Evolutionary conservation across 2,329 filamentous ascomycete genomes (phyloP), one percentile per base, ranked within the genome.

Genomic region (Laburnicola sp.): DNA sequence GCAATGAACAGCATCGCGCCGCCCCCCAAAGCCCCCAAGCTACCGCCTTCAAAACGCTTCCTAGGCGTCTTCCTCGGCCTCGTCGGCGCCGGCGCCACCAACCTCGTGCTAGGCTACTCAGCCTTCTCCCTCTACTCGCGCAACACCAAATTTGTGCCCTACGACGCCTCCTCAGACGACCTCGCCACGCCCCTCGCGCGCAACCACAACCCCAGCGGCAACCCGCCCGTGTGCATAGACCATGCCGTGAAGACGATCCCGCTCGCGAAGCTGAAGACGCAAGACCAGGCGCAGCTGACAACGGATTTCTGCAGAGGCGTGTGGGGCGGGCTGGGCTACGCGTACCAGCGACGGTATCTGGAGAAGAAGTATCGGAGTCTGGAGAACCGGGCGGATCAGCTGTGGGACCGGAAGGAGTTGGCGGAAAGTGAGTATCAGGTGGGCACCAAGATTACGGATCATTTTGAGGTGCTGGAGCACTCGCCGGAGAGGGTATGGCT

Each of bases 401-500:
- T 75, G 1, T 75, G 72, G 72, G 67, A 69, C 36, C 63, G 66
- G 46, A 62, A 64, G 45, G 59, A 74, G 40, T 49, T 75, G 47
- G 64, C 57, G 27, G 59, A 57, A 50, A 66, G 60, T 21, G 64
- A 63, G 16, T 75, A 75, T 52, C 26, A 48, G 7, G 64, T 74
- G 2, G 71, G 72, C 3, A 72, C 70, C 2, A 62, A 56, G 31
- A 72, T 75, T 56, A 67, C 64, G 26, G 72, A 75, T 60, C 72
- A 75, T 55, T 75, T 75, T 38, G 72, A 75, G 63, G 72, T 75
- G n/a, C 52, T 75, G 34, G 65, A 73, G 25, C 65, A 70, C 44
- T 57, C 56, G 7, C 51, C 58, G 8, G 64, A 71, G 8, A 74
- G 70, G 70, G 72, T 74, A 57, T 23, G 65, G 48, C 8, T 32